These are phyloP conservation scores for Diatrype stigma DNA, from an alignment of 2,329 filamentous ascomycete species.

Conservation along the genomic window DNA sequence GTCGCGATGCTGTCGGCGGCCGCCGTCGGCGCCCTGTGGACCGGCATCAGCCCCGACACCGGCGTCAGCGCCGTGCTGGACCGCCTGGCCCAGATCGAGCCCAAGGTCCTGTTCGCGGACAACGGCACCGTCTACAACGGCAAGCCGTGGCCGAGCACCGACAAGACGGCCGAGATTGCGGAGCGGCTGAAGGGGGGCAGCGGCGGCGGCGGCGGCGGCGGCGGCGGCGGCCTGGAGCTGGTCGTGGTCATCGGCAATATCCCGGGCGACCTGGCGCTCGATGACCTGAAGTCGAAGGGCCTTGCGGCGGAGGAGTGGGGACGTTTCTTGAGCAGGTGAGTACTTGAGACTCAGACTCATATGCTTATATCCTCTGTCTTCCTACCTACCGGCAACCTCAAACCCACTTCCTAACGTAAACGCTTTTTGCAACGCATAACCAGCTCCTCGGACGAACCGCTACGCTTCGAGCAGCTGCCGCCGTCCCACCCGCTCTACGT, in stretches of 20 bases:
- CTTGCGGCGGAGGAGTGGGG: conserved; percentile 42
- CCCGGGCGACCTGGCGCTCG: conserved; percentile 37
- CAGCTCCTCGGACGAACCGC: conserved; percentile 37
- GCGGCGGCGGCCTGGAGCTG: conserved; percentile 58
- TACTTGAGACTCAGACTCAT: conserved; percentile 2
- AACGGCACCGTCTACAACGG: conserved; percentile 90
- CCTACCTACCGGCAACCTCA: no score
- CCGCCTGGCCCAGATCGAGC: conserved; percentile 78
- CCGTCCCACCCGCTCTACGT: conserved; percentile 91
- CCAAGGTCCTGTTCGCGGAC: conserved; percentile 78
- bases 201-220: no score
- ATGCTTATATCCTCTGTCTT: no score
- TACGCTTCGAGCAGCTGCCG: conserved; percentile 70
- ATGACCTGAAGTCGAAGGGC: conserved; percentile 34
- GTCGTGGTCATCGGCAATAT: conserved; percentile 74
- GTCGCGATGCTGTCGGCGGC: conserved; percentile 84
- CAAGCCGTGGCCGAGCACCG: conserved; percentile 74
- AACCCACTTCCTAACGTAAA: no score
- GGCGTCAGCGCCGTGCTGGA: conserved; percentile 90
- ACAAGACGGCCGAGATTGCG: conserved; percentile 76
- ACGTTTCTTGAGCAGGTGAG: conserved; percentile 37
- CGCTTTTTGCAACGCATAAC: no score
- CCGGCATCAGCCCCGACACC: conserved; percentile 86
- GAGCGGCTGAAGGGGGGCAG: conserved; percentile 55
- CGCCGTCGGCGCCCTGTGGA: conserved; percentile 85